Base-by-base conservation (phyloP, 164 flowering plant genomes). In the Vitis rupestris region DNA sequence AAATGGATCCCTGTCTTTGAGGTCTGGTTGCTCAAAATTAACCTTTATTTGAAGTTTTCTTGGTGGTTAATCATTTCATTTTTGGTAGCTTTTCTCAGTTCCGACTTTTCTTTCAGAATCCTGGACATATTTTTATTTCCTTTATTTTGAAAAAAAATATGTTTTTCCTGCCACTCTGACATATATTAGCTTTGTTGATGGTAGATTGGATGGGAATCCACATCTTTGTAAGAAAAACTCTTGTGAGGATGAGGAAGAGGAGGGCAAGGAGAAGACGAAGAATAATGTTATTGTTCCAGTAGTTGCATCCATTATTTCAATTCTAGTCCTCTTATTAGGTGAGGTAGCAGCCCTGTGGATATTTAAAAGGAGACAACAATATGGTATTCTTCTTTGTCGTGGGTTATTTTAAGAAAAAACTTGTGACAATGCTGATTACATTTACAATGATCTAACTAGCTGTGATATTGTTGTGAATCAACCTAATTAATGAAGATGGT, bases 151-250 rank as follows among this genome's bases (percentile, higher is more conserved):
- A 0, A 37, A 37, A 37, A 4, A 0, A 4, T 31, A 3, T 7
- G 4, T 1, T 37, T 37, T 37, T 37, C 44, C 44, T 37, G 44
- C 44, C 44, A 37, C 44, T 37, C 44, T 37, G 44, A 37, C 0
- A 37, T 37, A 37, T 37, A 37, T 37, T 37, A 37, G 44, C 44
- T 37, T n/a, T 50, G 19, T 44, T 64, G 51, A 11, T 5, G 14
- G 8, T n/a, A 76, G 80, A 29, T 10, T 70, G 9, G 70, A 16
- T 4, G 76, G 58, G 37, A 78, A 74, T 68, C 78, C 76, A 61
- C 31, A 68, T 49, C 78, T 71, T 49, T 78, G 70, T 59, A 13
- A 50, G 44, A 0, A n/a, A 31, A 9, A 1, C 14, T 47, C 64
- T 30, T 76, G 72, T 65, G 44, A 31, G 37, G 4, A 31, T 31